A percentile compares a stretch with the other conserved stretches of the same genome.
phyloP scores from a whole-genome alignment of 306 rosid species.

The Pyrus betulifolia region DNA sequence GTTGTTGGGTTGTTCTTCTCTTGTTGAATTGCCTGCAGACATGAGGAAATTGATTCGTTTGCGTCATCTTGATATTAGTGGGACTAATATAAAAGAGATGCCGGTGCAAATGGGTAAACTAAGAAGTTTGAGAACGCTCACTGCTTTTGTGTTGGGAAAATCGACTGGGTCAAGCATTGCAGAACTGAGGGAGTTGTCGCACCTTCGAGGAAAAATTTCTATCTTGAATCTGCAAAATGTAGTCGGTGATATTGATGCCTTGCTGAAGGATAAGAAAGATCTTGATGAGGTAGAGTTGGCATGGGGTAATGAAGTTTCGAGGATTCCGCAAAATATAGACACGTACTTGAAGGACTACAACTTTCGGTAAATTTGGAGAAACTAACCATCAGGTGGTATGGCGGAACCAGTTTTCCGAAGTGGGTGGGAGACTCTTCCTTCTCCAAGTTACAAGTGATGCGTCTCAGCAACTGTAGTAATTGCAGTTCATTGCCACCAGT shows the following conservation, averaged over 20 bases:
- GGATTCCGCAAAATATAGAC: not conserved
- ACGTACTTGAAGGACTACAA: not conserved
- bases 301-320: not conserved
- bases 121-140: not conserved
- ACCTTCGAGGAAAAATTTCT: not conserved
- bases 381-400: not conserved
- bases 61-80: not conserved
- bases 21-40: not conserved
- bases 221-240: constrained; percentile 8
- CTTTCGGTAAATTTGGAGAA: constrained; percentile 9
- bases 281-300: not conserved
- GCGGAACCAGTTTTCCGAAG: not conserved
- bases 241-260: not conserved
- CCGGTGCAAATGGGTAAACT: not conserved
- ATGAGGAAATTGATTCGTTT: not conserved
- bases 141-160: not conserved
- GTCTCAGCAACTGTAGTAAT: not conserved
- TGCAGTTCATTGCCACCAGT: not conserved
- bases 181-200: not conserved
- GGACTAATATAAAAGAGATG: not conserved
- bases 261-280: not conserved
- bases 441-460: not conserved
- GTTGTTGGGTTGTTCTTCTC: not conserved
- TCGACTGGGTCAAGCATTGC: not conserved
- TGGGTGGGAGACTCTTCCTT: constrained; percentile 6